Evolutionary conservation across 495 filamentous ascomycete genomes (phyloP), one percentile per base, ranked within the genome.

Genomic region (Poronia punctata): DNA sequence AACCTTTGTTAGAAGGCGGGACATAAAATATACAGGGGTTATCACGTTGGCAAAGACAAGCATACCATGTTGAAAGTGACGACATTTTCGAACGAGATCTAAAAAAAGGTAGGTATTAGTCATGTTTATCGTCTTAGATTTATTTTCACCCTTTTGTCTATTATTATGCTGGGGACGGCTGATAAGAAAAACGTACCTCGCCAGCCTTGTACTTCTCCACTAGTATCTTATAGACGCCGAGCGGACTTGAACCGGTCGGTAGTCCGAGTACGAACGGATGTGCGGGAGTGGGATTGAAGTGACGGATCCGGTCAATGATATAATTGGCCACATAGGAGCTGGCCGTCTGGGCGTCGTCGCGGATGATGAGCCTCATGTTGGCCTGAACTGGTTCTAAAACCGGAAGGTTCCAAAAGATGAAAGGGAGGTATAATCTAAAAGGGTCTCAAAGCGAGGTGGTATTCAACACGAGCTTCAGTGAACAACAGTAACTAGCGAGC

Each of bases 21-120:
- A 28, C 5, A 22, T 39, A 24, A 27, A 32, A 28, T 7, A 22
- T 39, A 24, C 23, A 14, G 19, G 8, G 17, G 17, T 36, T 23
- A 31, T 34, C 24, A n/a, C n/a, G n/a, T n/a, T n/a, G n/a, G 22
- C 36, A 25, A 20, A 38, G 19, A 45, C 23, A 12, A 11, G 22
- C 66, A 37, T 77, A 88, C 84, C 86, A 93, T 93, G 59, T 93
- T 93, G 68, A 90, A 90, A 6, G 86, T 92, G 52, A 88, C 72
- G 49, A 92, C 84, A 83, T 90, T 79, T 51, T 80, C 80, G 56
- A 90, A 92, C 0, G 85, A 88, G 46, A 92, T 82, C 64, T 67
- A 24, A 15, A 3, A 18, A 9, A 33, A n/a, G n/a, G n/a, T n/a
- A n/a, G n/a, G n/a, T n/a, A n/a, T n/a, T n/a, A n/a, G n/a, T n/a